A percentile compares a stretch with the other conserved stretches of the same genome.
These are phyloP conservation scores for Cephaloascus albidus DNA, from an alignment of 805 yeast species.

Conservation along the genomic window DNA sequence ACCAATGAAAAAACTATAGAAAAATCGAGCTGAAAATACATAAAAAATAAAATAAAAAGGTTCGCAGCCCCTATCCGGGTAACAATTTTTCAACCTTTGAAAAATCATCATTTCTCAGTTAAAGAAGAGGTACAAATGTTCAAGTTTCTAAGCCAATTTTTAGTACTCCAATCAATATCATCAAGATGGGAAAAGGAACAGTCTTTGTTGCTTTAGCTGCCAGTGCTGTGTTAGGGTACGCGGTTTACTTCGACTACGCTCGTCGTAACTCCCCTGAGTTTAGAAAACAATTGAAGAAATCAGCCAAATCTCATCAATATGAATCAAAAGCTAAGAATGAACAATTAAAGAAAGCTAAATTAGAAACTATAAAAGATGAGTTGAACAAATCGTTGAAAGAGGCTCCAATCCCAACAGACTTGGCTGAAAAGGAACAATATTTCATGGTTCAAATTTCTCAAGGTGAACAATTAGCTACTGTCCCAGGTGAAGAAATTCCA, in stretches of 20 bases:
- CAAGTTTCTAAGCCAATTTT: too few species aligned
- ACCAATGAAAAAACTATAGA: too few species aligned
- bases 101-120: too few species aligned
- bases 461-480: conserved; percentile 73
- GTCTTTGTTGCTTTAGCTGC: conserved; percentile 28
- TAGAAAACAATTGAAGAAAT: conserved; percentile 65
- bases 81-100: too few species aligned
- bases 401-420: conserved; percentile 69
- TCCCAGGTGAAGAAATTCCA: conserved; percentile 61
- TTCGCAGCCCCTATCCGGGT: too few species aligned
- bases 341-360: conserved; percentile 49
- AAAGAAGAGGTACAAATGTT: too few species aligned
- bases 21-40: too few species aligned
- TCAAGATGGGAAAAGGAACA: neutral
- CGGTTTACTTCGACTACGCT: conserved; percentile 83
- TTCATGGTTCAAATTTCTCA: conserved; percentile 76
- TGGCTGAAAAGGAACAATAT: conserved; percentile 61
- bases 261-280: conserved; percentile 79
- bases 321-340: conserved; percentile 43
- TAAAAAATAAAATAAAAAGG: too few species aligned
- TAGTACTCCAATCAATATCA: too few species aligned
- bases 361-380: conserved; percentile 50
- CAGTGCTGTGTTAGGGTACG: conserved; percentile 60
- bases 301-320: conserved; percentile 52
- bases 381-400: conserved; percentile 54